Evolutionary conservation across 2,329 filamentous ascomycete genomes (phyloP), one percentile per base, ranked within the genome.

Genomic region (Exophiala lecanii-corni): DNA sequence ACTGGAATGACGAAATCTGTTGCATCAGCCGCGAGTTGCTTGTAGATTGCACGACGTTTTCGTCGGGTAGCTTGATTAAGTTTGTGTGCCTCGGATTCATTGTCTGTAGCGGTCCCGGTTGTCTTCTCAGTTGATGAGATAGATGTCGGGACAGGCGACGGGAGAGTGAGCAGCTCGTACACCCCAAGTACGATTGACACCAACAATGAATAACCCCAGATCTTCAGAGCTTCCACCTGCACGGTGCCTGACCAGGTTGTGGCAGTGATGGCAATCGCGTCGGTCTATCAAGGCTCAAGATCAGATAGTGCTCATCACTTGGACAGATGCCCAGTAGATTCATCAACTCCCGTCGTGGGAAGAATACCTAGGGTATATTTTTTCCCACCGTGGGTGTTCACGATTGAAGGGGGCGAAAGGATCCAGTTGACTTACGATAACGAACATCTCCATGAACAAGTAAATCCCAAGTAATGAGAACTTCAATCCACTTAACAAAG

Each of bases 191-290:
- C 31, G 0, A 77, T 63, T 1, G 73, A 76, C 45, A 75, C 73
- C 9, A 64, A 64, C 16, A 87, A 65, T 0, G 74, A 74, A 28
- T 80, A 76, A 50, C 86, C 75, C 84, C 84, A 89, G 62, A 84
- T 81, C 39, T 78, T 74, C 63, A 84, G 78, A 0, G 76, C 77
- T 62, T 87, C 80, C 16, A 73, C 48, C 34, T 77, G 69, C 3
- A 84, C 55, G 18, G 50, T 54, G n/a, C 55, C 54, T 12, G 72
- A 72, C 60, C 67, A 73, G 1, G 59, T 35, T 1, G 64, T 64
- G 1, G 55, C 57, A 26, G 69, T 71, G 1, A 72, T 55, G 1
- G 72, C 73, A 65, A 82, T 80, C 9, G 77, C 60, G 35, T 74
- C 65, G 18, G 65, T 47, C 49, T 79, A 50, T 40, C 65, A 9